Evolutionary conservation across 441 rosid genomes (phyloP).

Genomic region (Omphalea diandra): DNA sequence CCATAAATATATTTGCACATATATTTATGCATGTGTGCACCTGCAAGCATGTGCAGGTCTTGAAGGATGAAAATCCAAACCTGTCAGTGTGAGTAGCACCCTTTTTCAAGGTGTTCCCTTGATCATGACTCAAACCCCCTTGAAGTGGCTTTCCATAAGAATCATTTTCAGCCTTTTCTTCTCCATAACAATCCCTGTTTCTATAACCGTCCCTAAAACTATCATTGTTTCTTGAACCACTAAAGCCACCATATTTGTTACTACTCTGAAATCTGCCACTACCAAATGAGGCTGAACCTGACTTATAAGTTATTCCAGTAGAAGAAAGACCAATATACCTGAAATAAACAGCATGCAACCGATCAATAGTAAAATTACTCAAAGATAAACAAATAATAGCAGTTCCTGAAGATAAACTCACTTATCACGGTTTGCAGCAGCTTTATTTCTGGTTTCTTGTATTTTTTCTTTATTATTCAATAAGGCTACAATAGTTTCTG

Average conservation of each 20-base stretch:
- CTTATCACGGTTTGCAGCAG: conserved; percentile 92
- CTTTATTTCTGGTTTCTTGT: conserved; percentile 85
- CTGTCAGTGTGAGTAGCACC: conserved; percentile 50
- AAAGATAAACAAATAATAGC: conserved; percentile 14
- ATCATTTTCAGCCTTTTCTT: conserved; percentile 49
- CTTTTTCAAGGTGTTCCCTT: conserved; percentile 40
- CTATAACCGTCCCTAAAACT: conserved; percentile 51
- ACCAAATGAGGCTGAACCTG: conserved; percentile 61
- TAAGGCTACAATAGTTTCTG: conserved; percentile 69
- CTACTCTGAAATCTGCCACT: conserved; percentile 49
- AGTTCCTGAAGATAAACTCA: conserved; percentile 35
- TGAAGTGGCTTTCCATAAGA: conserved; percentile 49
- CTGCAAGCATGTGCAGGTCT: not conserved
- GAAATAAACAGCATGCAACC: conserved; percentile 18
- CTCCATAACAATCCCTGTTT: conserved; percentile 43
- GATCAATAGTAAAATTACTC: conserved; percentile 19
- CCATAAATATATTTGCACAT: not conserved
- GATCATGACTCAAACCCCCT: conserved; percentile 40
- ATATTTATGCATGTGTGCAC: not conserved
- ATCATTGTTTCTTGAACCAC: conserved; percentile 49
- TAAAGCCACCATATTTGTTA: conserved; percentile 47
- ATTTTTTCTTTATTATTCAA: conserved; percentile 85
- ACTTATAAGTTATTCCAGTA: conserved; percentile 65
- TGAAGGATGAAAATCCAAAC: conserved; percentile 34
- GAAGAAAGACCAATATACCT: conserved; percentile 98